Conservation (phyloP, 2,329 filamentous ascomycete genomes). For the Calonectria henricotiae region DNA sequence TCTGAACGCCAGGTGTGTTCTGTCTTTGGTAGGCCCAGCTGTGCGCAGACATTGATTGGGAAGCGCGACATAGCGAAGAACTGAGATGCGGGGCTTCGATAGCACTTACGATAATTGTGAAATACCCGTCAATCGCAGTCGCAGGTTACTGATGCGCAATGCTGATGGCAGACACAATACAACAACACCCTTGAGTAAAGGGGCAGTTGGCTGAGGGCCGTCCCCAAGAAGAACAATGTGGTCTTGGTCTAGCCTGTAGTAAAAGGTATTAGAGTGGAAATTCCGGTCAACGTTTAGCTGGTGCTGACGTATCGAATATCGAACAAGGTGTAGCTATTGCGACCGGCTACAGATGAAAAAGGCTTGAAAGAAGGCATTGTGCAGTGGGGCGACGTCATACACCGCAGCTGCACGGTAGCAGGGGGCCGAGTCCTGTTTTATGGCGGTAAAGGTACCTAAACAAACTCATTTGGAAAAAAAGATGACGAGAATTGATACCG, state of each 20-base stretch:
- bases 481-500: background rate
- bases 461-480: background rate
- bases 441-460: slow-evolving; percentile 9
- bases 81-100: slow-evolving; percentile 38
- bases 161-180: slow-evolving; percentile 80
- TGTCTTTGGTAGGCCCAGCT: slow-evolving; percentile 61
- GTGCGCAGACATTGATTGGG: slow-evolving; percentile 21
- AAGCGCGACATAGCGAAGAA: background rate
- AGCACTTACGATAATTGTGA: slow-evolving; percentile 75
- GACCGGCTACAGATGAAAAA: background rate
- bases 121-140: slow-evolving; percentile 79
- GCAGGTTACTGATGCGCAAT: slow-evolving; percentile 80
- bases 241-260: slow-evolving; percentile 79
- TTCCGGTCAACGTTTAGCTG: background rate
- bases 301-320: background rate
- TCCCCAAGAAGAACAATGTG: slow-evolving; percentile 84
- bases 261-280: background rate
- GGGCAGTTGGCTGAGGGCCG: slow-evolving; percentile 82
- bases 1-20: slow-evolving; percentile 54
- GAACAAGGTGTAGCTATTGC: slow-evolving; percentile 14
- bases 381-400: slow-evolving; percentile 1
- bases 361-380: slow-evolving; percentile 20
- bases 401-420: slow-evolving; percentile 11
- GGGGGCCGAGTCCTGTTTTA: background rate
- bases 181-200: slow-evolving; percentile 80